Evolutionary conservation across 805 yeast species (phyloP).

Genomic region (Millerago galiae): DNA sequence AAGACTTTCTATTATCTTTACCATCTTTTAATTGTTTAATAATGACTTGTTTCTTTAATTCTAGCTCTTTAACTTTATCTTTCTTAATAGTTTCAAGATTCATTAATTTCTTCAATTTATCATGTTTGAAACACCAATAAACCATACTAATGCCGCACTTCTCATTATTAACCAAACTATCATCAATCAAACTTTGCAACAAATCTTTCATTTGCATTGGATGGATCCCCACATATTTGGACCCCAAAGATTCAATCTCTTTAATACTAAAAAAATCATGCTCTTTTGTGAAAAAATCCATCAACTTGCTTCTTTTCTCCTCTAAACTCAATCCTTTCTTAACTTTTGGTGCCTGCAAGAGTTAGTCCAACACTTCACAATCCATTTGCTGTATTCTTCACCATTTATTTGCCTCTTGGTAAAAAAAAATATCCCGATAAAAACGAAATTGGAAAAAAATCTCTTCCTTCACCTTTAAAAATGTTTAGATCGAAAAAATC

Average conservation of each 20-base stretch:
- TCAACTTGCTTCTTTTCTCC: slow-evolving; percentile 32
- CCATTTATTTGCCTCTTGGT: no score
- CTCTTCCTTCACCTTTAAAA: neutral
- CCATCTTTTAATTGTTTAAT: slow-evolving; percentile 5
- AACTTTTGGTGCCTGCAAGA: slow-evolving; percentile 11
- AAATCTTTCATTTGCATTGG: slow-evolving; percentile 49
- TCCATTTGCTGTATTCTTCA: no score
- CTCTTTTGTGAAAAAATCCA: slow-evolving; percentile 33
- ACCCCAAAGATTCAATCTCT: slow-evolving; percentile 42
- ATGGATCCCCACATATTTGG: slow-evolving; percentile 40
- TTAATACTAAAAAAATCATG: slow-evolving; percentile 42
- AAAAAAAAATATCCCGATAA: neutral
- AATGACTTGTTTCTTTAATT: slow-evolving; percentile 9
- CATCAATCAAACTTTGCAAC: slow-evolving; percentile 41
- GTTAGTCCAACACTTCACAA: neutral
- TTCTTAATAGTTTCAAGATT: slow-evolving; percentile 3
- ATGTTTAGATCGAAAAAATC: slow-evolving; percentile 30
- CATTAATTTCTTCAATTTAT: slow-evolving; percentile 20
- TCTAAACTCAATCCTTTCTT: slow-evolving; percentile 30
- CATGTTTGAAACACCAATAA: slow-evolving; percentile 43
- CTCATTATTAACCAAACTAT: slow-evolving; percentile 40
- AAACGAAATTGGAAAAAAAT: neutral
- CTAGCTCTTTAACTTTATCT: slow-evolving; percentile 5
- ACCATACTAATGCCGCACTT: slow-evolving; percentile 50
- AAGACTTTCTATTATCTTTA: slow-evolving; percentile 2